Evolutionary conservation across 2,329 filamentous ascomycete species (phyloP).

Genomic region (Fonsecaea monophora): DNA sequence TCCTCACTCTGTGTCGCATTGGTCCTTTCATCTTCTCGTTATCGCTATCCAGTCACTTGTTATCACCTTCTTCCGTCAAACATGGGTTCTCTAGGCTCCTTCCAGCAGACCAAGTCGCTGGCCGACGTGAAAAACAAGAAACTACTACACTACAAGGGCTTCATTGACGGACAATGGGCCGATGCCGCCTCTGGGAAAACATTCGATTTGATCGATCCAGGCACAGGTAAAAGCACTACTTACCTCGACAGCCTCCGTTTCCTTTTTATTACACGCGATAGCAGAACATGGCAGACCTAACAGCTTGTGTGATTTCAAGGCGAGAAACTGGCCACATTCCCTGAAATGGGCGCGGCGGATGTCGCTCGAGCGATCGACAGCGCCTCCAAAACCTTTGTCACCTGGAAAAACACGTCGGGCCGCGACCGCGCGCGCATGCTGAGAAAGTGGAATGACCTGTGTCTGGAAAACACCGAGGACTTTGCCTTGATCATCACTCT

Average conservation of each 20-base stretch:
- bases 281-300: background rate
- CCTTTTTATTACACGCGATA: background rate
- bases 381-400: conserved; percentile 72
- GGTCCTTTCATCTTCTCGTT: background rate
- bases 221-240: conserved; percentile 66
- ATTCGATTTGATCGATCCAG: conserved; percentile 84
- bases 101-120: conserved; percentile 11
- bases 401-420: conserved; percentile 66
- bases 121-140: conserved; percentile 36
- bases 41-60: background rate
- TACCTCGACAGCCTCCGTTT: conserved; percentile 48
- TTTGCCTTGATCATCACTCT: conserved; percentile 14
- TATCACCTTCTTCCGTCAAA: background rate
- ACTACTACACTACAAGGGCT: conserved; percentile 38
- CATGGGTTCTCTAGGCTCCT: conserved; percentile 11
- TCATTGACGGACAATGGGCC: conserved; percentile 52
- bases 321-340: conserved; percentile 69
- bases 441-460: conserved; percentile 70
- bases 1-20: background rate
- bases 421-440: conserved; percentile 68
- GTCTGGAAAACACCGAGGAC: conserved; percentile 60
- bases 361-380: conserved; percentile 80
- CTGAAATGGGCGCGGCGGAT: conserved; percentile 78
- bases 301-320: background rate
- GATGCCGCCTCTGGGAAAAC: conserved; percentile 84